A percentile compares a stretch with the other conserved stretches of the same genome.
These are phyloP conservation scores for Exobasidium cylindrosporum DNA, from an alignment of 1,284 basidiomycete species.

Conservation along the genomic window DNA sequence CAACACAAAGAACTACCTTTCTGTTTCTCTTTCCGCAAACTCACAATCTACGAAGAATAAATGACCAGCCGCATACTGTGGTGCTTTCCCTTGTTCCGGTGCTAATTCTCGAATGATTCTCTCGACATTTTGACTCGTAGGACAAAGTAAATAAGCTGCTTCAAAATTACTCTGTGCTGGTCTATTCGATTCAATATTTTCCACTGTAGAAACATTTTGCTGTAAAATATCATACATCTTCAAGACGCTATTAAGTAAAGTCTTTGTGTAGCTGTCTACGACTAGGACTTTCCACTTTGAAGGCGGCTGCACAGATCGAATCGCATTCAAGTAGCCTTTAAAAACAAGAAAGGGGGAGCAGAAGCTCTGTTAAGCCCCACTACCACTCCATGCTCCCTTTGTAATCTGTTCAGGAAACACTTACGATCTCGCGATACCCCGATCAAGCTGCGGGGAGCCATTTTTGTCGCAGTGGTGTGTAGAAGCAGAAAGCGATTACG, in stretches of 20 bases:
- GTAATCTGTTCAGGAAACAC: background rate
- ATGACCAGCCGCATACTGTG: conserved; percentile 81
- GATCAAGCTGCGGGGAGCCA: conserved; percentile 20
- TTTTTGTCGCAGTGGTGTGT: too few relatives aligned
- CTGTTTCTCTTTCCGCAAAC: conserved; percentile 34
- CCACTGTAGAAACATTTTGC: conserved; percentile 50
- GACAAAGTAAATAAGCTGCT: conserved; percentile 77
- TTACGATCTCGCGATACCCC: conserved; percentile 29
- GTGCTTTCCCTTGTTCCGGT: conserved; percentile 27
- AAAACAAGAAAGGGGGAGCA: background rate
- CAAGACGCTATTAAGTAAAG: conserved; percentile 77
- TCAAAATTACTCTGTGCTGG: conserved; percentile 37
- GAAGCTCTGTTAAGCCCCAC: background rate
- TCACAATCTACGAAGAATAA: conserved; percentile 91
- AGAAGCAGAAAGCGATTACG: too few relatives aligned
- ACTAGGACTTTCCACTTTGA: conserved; percentile 88
- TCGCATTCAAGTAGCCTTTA: conserved; percentile 42
- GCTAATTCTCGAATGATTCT: conserved; percentile 66
- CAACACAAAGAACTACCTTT: background rate
- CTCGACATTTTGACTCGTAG: conserved; percentile 89
- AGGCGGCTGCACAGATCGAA: conserved; percentile 51
- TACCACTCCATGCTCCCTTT: background rate
- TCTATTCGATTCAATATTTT: conserved; percentile 49
- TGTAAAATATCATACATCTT: conserved; percentile 66
- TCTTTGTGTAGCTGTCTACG: conserved; percentile 86